Base-by-base conservation (phyloP, 1,139 yeast species). In the Citeromyces siamensis region DNA sequence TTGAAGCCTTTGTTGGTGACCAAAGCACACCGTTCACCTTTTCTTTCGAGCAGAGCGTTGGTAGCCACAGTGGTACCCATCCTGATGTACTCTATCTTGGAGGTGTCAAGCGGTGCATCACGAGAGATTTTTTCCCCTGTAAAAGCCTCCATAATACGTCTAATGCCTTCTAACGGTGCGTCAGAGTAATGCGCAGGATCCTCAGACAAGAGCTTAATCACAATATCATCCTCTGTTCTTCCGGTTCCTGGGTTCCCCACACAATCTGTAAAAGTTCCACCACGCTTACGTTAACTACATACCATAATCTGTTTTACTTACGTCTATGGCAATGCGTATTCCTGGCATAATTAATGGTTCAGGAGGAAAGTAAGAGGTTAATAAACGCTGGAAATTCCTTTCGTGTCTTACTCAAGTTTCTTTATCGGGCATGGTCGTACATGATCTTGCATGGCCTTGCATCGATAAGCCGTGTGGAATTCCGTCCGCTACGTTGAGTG, bases 191-290 rank as follows among this genome's bases (percentile, higher is more conserved):
- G 86, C 33, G 68, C 62, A 1, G 95, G 94, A 52, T 88, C 95
- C 6, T 81, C 95, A 1, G 95, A 84, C 20, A 88, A 63, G 32
- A 86, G 59, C 55, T 86, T 86, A 48, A 71, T 64, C 29, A 67
- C 60, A 21, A 70, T 64, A 44, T 72, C 77, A 38, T 65, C 68
- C 37, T 62, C 64, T 34, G 44, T 50, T 35, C 49, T 55, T 16
- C 56, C 65, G 32, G 59, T 56, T 17, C 64, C 65, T 32, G 58
- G 63, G 42, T 60, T 62, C 52, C 76, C 68, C 42, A 71, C 52
- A 53, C 86, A 73, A 52, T 85, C 95, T 5, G 95, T 84, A 59
- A 85, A 85, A 0, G 95, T 86, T 38, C 96, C 95, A 44, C 90
- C 88, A 12, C 31, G 31, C 31, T 26, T 26, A 5, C 12, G 31